These are phyloP conservation scores for Saccharomyces mikatae DNA, from an alignment of 805 yeast species.

Conservation along the genomic window DNA sequence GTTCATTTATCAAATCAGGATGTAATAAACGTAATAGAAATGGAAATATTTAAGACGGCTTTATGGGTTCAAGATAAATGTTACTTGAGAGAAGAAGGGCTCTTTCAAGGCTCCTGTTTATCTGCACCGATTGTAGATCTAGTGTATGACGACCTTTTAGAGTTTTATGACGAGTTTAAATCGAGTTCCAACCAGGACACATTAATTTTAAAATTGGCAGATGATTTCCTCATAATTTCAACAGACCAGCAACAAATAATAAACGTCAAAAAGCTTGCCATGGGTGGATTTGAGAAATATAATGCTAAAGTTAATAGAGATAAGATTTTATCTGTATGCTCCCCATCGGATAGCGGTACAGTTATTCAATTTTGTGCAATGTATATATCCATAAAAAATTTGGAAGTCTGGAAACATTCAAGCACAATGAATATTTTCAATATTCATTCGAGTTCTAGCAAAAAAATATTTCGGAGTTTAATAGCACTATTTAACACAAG, in stretches of 20 bases:
- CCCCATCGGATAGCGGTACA: conserved; percentile 4
- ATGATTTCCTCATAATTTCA: conserved; percentile 74
- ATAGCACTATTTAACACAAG: conserved; percentile 27
- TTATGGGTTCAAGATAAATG: conserved; percentile 33
- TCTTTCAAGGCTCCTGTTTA: conserved; percentile 78
- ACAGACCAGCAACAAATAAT: conserved; percentile 30
- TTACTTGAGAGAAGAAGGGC: conserved; percentile 52
- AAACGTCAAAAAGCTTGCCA: conserved; percentile 24
- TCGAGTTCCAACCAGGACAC: conserved; percentile 22
- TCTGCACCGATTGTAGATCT: conserved; percentile 71
- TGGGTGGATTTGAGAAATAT: conserved; percentile 36
- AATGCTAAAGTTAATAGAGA: conserved; percentile 34
- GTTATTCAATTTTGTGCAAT: conserved; percentile 38
- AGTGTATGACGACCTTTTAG: conserved; percentile 55
- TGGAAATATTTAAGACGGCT: conserved; percentile 48
- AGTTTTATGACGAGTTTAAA: conserved; percentile 24
- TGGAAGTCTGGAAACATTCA: conserved; percentile 33
- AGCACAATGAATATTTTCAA: conserved; percentile 14
- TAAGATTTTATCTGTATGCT: conserved; percentile 32
- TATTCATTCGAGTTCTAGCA: conserved; percentile 8
- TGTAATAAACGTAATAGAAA: conserved; percentile 37
- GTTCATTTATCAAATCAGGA: conserved; percentile 35
- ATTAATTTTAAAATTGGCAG: conserved; percentile 60
- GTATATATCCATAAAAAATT: conserved; percentile 27
- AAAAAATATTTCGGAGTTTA: conserved; percentile 21